These are phyloP conservation scores for Solanum hybrid DNA, from an alignment of 305 asterid species.

Conservation along the genomic window DNA sequence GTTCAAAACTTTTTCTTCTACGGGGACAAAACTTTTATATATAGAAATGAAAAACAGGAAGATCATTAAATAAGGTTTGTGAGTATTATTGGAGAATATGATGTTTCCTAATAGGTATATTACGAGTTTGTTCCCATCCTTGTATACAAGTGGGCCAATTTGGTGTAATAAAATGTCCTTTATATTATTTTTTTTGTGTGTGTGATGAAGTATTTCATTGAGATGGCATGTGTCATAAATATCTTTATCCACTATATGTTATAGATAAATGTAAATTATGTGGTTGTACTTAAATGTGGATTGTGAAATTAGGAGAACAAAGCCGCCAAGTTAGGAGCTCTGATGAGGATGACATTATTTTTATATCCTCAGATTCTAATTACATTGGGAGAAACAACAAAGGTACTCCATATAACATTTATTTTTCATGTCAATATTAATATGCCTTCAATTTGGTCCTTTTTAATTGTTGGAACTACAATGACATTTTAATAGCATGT, in stretches of 20 bases:
- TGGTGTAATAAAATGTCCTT: not conserved
- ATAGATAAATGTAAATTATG: not conserved
- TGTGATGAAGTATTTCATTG: not conserved
- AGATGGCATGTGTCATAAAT: not conserved
- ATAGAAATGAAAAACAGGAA: no score
- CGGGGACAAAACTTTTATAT: no score
- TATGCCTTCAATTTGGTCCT: no score
- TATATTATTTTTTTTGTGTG: not conserved
- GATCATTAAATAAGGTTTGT: no score
- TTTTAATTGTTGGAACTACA: no score
- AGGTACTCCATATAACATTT: slow-evolving; percentile 21
- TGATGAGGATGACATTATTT: slow-evolving; percentile 24
- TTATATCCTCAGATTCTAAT: slow-evolving; percentile 38
- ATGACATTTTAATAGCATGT: not conserved
- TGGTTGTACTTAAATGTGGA: not conserved
- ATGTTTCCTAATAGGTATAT: no score
- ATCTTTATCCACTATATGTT: not conserved
- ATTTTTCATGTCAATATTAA: not conserved
- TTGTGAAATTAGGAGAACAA: slow-evolving; percentile 31
- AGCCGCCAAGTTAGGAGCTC: slow-evolving; percentile 23
- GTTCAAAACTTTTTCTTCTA: no score
- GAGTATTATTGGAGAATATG: no score
- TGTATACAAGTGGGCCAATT: no score
- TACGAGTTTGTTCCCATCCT: no score
- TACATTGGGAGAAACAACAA: slow-evolving; percentile 20